phyloP scores from a whole-genome alignment of 352 stramenopile genomes.

The Globisporangium perplexum region DNA sequence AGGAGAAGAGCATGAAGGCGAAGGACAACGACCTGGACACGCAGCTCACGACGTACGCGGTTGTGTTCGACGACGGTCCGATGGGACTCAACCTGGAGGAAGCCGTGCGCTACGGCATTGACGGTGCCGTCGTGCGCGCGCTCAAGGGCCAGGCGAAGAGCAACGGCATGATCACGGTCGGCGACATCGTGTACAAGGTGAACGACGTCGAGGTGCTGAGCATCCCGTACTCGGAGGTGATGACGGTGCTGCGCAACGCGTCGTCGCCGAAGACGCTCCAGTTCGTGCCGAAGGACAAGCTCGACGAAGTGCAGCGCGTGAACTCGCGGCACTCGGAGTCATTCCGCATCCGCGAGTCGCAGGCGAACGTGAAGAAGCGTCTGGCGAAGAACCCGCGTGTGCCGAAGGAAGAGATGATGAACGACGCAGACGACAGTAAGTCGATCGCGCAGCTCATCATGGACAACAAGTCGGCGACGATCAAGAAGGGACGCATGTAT shows the following conservation, averaged over 20 bases:
- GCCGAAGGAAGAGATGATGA: constrained; percentile 63
- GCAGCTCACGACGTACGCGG: constrained; percentile 75
- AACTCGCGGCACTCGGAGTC: constrained; percentile 80
- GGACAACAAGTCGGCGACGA: constrained; percentile 80
- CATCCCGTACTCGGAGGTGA: constrained; percentile 84
- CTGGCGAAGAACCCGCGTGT: constrained; percentile 68
- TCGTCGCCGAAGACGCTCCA: constrained; percentile 70
- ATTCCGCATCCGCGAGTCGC: constrained; percentile 57
- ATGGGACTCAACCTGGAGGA: constrained; percentile 87
- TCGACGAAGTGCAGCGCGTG: constrained; percentile 77
- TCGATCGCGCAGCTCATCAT: constrained; percentile 81
- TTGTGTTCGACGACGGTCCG: constrained; percentile 79
- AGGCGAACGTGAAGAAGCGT: constrained; percentile 57
- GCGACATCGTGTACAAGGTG: constrained; percentile 86
- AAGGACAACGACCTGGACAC: constrained; percentile 64
- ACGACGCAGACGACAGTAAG: constrained; percentile 68
- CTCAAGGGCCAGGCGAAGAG: constrained; percentile 81
- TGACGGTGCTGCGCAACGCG: constrained; percentile 68
- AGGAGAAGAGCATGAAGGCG: constrained; percentile 46
- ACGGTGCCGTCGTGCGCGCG: constrained; percentile 72
- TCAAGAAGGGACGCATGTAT: constrained; percentile 87
- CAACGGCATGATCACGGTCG: constrained; percentile 76
- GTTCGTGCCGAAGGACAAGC: constrained; percentile 83
- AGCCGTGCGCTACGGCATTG: constrained; percentile 75
- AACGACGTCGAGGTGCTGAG: constrained; percentile 79